Base-by-base conservation (phyloP, 2,329 filamentous ascomycete genomes). In the Phialemonium atrogriseum region DNA sequence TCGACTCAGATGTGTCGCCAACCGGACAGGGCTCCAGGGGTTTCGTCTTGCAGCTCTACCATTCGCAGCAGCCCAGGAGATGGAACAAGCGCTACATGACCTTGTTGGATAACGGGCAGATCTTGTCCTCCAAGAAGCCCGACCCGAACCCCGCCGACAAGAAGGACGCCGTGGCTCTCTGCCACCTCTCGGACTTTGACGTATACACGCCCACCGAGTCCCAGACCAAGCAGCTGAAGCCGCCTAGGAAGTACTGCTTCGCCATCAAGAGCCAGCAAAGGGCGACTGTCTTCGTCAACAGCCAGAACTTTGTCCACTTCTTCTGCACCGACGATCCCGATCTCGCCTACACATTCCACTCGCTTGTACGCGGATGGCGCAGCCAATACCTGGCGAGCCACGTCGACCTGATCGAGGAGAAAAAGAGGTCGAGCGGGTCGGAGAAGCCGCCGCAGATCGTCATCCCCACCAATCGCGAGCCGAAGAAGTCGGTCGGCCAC, bases 231-330 rank as follows among this genome's bases (percentile, higher is more conserved):
- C 70, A 75, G 41, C 68, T 95, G 32, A 87, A 81, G 47, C 81
- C 87, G 1, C 89, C 89, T 0, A 94, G 91, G 56, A 83, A 80
- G 49, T 70, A 78, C 44, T 94, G 85, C 58, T 89, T 84, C 48
- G 88, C 86, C 1, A 70, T 96, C 45, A 95, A 94, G 59, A 93
- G 84, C 45, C 87, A 94, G 59, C 81, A 94, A 50, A 94, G 89
- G 56, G 81, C 81, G 0, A 77, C 74, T 36, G 78, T 94, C 48
- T 95, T 95, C 48, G 62, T 86, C 33, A 80, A 80, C 33, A 83
- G 80, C 4, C 78, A 84, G 31, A 89, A 89, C 44, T 96, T 86
- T 50, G 83, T 94, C 4, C 89, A 96, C 50, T 94, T 89, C 58
- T 94, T 96, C 59, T 80, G 77, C 36, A 85, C 82, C 2, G 84